Percentiles rank a stretch among this genome's conserved stretches.
phyloP scores from a whole-genome alignment of 2,329 filamentous ascomycete species.

The Epichloe elymi region DNA sequence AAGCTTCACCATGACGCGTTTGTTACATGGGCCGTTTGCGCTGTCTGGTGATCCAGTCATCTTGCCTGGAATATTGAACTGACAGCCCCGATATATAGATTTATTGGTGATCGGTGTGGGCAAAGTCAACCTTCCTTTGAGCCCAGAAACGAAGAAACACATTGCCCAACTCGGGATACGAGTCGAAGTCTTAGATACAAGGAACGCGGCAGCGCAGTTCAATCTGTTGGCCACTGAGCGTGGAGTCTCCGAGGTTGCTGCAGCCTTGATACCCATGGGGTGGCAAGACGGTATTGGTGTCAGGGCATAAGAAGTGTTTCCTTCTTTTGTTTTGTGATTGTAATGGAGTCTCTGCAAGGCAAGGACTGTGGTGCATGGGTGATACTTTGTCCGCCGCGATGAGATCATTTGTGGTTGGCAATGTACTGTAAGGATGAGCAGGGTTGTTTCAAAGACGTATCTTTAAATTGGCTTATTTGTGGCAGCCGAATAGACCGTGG shows the following conservation, averaged over 20 bases:
- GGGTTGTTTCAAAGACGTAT: no score
- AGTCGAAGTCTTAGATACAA: constrained; percentile 79
- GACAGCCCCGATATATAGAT: constrained; percentile 36
- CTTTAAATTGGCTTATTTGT: no score
- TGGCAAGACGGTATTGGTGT: constrained; percentile 53
- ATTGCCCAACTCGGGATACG: constrained; percentile 71
- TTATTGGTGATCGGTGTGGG: constrained; percentile 83
- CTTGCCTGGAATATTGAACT: not conserved
- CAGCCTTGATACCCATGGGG: constrained; percentile 74
- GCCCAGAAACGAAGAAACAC: constrained; percentile 56
- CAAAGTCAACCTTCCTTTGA: constrained; percentile 59
- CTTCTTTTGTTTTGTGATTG: not conserved
- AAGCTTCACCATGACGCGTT: not conserved
- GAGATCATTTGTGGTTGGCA: not conserved
- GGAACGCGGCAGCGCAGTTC: constrained; percentile 88
- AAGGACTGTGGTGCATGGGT: not conserved
- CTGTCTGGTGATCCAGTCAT: not conserved
- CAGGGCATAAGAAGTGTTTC: constrained; percentile 6
- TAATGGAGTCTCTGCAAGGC: not conserved
- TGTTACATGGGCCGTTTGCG: not conserved
- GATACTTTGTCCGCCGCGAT: not conserved
- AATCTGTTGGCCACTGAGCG: constrained; percentile 92
- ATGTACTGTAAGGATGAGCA: no score
- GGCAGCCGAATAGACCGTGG: no score
- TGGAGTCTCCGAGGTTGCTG: constrained; percentile 72